Conservation (phyloP, 805 yeast species). For the Ogataea sp. region DNA sequence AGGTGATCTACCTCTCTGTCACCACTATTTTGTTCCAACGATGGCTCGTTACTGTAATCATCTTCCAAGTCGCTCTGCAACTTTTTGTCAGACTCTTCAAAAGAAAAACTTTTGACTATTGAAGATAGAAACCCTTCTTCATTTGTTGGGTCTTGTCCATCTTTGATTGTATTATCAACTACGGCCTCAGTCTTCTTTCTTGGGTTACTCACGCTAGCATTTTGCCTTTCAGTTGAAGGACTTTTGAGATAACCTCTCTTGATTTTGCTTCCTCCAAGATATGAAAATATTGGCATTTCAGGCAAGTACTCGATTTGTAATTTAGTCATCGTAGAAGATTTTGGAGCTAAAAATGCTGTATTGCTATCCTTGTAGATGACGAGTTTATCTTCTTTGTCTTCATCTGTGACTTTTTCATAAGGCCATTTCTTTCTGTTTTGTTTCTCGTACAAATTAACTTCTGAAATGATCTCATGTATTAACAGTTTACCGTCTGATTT, state of each 20-base stretch:
- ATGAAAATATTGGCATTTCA: slow-evolving; percentile 17
- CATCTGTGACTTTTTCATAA: slow-evolving; percentile 13
- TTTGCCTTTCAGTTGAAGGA: slow-evolving; percentile 1
- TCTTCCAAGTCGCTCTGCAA: slow-evolving; percentile 41
- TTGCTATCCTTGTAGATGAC: slow-evolving; percentile 18
- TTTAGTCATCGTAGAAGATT: slow-evolving; percentile 19
- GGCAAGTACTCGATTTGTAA: slow-evolving; percentile 19
- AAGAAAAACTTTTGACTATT: slow-evolving; percentile 6
- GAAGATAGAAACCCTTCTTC: slow-evolving; percentile 1
- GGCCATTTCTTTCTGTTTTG: slow-evolving; percentile 24
- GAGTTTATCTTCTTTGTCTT: slow-evolving; percentile 17
- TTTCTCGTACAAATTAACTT: slow-evolving; percentile 18
- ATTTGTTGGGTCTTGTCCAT: not conserved
- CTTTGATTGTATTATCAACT: not conserved
- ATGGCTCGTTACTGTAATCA: slow-evolving; percentile 40
- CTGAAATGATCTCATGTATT: slow-evolving; percentile 12
- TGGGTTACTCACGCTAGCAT: slow-evolving; percentile 1
- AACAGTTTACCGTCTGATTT: slow-evolving; percentile 2
- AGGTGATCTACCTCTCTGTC: slow-evolving; percentile 43
- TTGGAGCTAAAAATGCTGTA: slow-evolving; percentile 17
- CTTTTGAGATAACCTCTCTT: slow-evolving; percentile 38
- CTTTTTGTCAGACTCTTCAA: slow-evolving; percentile 19
- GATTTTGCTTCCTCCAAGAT: slow-evolving; percentile 40
- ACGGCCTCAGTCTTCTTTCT: not conserved
- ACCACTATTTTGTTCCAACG: slow-evolving; percentile 28